These are phyloP conservation scores for Botrytis porri DNA, from an alignment of 2,329 filamentous ascomycete genomes.

Conservation along the genomic window DNA sequence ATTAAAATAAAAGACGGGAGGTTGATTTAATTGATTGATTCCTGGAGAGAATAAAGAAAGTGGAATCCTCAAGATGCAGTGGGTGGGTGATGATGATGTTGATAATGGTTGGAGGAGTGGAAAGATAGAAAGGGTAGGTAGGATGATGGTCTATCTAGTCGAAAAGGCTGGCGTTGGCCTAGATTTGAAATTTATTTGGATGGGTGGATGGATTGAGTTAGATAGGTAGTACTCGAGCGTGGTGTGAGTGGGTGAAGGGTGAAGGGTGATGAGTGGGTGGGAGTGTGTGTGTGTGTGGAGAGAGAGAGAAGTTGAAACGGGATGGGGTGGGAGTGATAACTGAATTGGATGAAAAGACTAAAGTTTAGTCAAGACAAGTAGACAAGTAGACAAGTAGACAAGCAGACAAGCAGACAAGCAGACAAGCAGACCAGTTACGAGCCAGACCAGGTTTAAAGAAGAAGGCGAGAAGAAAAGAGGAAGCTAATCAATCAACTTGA, in stretches of 20 bases:
- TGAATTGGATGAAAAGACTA: background rate
- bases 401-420: background rate
- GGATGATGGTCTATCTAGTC: background rate
- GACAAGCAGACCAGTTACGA: background rate
- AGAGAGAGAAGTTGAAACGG: background rate
- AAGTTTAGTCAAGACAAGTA: background rate
- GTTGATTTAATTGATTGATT: background rate
- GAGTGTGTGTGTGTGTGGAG: background rate
- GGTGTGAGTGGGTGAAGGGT: background rate
- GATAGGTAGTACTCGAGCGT: no score
- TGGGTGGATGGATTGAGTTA: background rate
- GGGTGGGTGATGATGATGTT: background rate
- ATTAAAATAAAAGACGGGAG: background rate
- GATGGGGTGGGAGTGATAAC: background rate
- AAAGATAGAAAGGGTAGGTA: background rate
- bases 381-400: background rate
- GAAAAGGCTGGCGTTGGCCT: constrained; percentile 2
- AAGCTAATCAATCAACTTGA: background rate
- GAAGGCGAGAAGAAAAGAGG: background rate
- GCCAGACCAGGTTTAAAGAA: background rate
- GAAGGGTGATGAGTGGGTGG: background rate
- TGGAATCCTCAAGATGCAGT: background rate
- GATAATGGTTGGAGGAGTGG: background rate
- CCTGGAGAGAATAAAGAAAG: background rate
- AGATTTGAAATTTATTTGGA: background rate